These are phyloP conservation scores for Aspergillus candidus DNA, from an alignment of 2,329 filamentous ascomycete genomes.

Conservation along the genomic window DNA sequence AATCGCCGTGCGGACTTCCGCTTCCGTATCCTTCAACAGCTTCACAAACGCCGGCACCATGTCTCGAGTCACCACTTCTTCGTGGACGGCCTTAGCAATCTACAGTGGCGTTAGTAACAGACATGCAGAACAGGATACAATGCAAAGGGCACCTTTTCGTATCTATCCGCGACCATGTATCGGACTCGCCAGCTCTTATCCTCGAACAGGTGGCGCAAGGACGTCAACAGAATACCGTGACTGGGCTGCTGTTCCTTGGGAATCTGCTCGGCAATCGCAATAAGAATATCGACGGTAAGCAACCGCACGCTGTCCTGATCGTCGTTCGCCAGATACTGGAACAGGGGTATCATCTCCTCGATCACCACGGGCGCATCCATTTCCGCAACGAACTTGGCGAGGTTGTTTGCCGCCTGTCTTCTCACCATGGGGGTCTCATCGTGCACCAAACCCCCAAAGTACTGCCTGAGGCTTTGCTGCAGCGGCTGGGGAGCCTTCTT, in stretches of 20 bases:
- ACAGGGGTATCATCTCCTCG: conserved; percentile 97
- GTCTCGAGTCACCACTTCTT: conserved; percentile 90
- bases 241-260: conserved; percentile 97
- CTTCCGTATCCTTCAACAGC: conserved; percentile 94
- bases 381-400: conserved; percentile 96
- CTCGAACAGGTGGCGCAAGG: conserved; percentile 87
- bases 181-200: conserved; percentile 99
- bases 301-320: conserved; percentile 97
- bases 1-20: conserved; percentile 93
- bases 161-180: conserved; percentile 98
- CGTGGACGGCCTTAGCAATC: conserved; percentile 97
- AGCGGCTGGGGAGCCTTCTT: conserved; percentile 79
- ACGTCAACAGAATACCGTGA: conserved; percentile 86
- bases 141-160: conserved; percentile 71
- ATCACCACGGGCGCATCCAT: conserved; percentile 89
- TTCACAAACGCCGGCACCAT: conserved; percentile 96
- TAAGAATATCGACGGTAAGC: conserved; percentile 91
- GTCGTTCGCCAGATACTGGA: conserved; percentile 92
- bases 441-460: conserved; percentile 88
- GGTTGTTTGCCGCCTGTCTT: conserved; percentile 90
- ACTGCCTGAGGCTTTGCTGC: conserved; percentile 84
- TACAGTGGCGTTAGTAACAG: conserved; percentile 34
- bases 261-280: conserved; percentile 92
- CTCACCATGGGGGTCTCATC: conserved; percentile 99
- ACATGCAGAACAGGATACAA: neutral